A percentile compares a stretch with the other conserved stretches of the same genome.
Evolutionary conservation across 805 yeast genomes (phyloP).

Genomic region (Zygoascus bituminiphila): DNA sequence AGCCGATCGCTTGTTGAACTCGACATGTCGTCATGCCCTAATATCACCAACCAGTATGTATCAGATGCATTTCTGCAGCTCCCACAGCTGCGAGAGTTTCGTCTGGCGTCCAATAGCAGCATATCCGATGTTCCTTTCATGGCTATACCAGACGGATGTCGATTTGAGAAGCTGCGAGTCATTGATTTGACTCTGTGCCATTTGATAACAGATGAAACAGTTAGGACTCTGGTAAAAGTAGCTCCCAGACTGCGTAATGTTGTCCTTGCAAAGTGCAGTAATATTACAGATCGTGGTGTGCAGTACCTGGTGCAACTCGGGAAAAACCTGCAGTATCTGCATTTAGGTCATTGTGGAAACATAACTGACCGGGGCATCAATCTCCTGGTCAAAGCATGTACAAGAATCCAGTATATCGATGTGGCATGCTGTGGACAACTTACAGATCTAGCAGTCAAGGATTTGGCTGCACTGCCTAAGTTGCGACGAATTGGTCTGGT

Average conservation of each 20-base stretch:
- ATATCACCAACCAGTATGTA: slow-evolving; percentile 58
- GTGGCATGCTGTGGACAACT: slow-evolving; percentile 89
- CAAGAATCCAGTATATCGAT: slow-evolving; percentile 84
- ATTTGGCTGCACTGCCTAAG: slow-evolving; percentile 66
- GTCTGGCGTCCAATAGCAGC: slow-evolving; percentile 64
- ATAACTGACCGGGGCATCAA: slow-evolving; percentile 86
- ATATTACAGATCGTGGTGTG: slow-evolving; percentile 74
- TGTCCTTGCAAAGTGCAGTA: slow-evolving; percentile 79
- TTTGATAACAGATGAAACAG: slow-evolving; percentile 69
- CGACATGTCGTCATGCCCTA: slow-evolving; percentile 76
- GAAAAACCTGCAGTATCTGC: slow-evolving; percentile 75
- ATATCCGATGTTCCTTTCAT: slow-evolving; percentile 61
- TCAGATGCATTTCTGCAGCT: slow-evolving; percentile 49
- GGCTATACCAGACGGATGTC: slow-evolving; percentile 36
- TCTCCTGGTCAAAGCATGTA: slow-evolving; percentile 65
- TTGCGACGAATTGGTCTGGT: slow-evolving; percentile 88
- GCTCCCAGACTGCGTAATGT: slow-evolving; percentile 88
- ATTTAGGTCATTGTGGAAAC: slow-evolving; percentile 86
- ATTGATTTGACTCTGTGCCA: slow-evolving; percentile 80
- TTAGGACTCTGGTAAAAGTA: slow-evolving; percentile 57
- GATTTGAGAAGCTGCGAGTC: slow-evolving; percentile 58
- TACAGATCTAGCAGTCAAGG: slow-evolving; percentile 74
- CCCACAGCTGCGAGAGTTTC: slow-evolving; percentile 73
- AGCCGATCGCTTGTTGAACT: slow-evolving; percentile 83
- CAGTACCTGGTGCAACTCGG: slow-evolving; percentile 66